A percentile compares a stretch with the other conserved stretches of the same genome.
Evolutionary conservation across 495 filamentous ascomycete species (phyloP).

Genomic region (Aspergillus taichungensis): DNA sequence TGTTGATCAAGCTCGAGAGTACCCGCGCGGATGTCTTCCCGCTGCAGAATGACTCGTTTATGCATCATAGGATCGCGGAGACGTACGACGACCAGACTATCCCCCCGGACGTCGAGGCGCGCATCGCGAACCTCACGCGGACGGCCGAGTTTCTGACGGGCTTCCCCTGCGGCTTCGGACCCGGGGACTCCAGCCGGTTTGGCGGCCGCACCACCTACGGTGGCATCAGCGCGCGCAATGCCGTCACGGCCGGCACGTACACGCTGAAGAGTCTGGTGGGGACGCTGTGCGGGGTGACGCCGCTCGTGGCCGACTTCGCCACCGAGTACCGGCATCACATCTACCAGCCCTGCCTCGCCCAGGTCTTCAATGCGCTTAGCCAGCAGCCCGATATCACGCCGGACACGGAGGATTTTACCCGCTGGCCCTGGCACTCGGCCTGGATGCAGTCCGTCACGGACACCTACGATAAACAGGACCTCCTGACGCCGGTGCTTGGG

Average conservation of each 20-base stretch:
- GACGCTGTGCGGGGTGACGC: conserved; percentile 23
- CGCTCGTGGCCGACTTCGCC: conserved; percentile 26
- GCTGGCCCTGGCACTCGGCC: conserved; percentile 26
- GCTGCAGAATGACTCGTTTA: conserved; percentile 23
- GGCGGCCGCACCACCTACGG: conserved; percentile 6
- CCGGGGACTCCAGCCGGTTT: conserved; percentile 7
- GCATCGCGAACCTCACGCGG: conserved; percentile 24
- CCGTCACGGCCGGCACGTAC: conserved; percentile 19
- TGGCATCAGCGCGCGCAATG: conserved; percentile 23
- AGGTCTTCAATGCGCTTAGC: conserved; percentile 27
- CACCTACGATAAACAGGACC: conserved; percentile 25
- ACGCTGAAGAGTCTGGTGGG: conserved; percentile 25
- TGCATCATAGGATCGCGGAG: conserved; percentile 15
- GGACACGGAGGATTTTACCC: conserved; percentile 22
- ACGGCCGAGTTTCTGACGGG: conserved; percentile 22
- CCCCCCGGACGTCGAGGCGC: conserved; percentile 16
- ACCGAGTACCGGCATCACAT: conserved; percentile 26
- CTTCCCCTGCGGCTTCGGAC: conserved; percentile 7
- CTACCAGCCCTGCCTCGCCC: conserved; percentile 36
- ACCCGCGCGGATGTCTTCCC: conserved; percentile 38
- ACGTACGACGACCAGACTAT: conserved; percentile 15
- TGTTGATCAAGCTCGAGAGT: conserved; percentile 35
- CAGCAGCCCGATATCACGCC: conserved; percentile 22
- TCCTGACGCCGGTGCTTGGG: conserved; percentile 23
- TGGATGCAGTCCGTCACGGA: conserved; percentile 33